Conservation (phyloP, 148 eudicot species). For the Chenopodium berlandieri region DNA sequence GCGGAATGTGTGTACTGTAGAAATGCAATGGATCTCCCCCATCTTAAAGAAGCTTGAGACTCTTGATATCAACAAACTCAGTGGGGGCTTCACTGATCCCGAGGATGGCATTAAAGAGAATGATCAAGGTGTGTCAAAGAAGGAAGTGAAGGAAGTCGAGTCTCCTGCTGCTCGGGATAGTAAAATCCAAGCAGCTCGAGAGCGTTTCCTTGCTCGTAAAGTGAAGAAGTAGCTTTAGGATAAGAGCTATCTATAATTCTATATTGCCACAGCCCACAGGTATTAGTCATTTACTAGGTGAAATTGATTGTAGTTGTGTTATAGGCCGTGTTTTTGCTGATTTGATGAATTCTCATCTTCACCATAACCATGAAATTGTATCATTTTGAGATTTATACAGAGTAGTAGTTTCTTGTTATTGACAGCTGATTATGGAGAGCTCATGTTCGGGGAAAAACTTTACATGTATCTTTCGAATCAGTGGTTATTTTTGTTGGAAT, state of each 20-base stretch:
- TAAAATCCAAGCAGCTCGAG: constrained; percentile 84
- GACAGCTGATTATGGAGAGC: neutral
- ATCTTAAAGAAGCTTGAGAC: constrained; percentile 69
- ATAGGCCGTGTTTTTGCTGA: neutral
- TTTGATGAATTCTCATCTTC: neutral
- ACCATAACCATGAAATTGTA: neutral
- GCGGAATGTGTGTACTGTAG: constrained; percentile 79
- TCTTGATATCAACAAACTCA: constrained; percentile 58
- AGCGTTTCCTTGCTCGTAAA: constrained; percentile 87
- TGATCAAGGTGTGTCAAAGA: constrained; percentile 26
- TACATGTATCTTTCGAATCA: neutral
- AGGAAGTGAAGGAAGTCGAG: constrained; percentile 34
- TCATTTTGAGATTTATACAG: neutral
- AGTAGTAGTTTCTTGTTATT: neutral
- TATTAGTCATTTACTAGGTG: neutral
- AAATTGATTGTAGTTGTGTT: neutral
- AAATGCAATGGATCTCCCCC: constrained; percentile 77
- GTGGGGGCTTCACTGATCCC: constrained; percentile 59
- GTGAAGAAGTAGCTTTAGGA: constrained; percentile 40
- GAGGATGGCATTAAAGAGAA: constrained; percentile 34
- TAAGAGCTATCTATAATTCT: neutral
- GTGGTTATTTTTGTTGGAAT: neutral
- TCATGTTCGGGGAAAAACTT: neutral
- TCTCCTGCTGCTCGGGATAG: constrained; percentile 52
- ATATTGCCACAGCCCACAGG: neutral